Base-by-base conservation (phyloP, 202 grass and related monocot genomes). In the Bolboschoenoplectus hybrid region DNA sequence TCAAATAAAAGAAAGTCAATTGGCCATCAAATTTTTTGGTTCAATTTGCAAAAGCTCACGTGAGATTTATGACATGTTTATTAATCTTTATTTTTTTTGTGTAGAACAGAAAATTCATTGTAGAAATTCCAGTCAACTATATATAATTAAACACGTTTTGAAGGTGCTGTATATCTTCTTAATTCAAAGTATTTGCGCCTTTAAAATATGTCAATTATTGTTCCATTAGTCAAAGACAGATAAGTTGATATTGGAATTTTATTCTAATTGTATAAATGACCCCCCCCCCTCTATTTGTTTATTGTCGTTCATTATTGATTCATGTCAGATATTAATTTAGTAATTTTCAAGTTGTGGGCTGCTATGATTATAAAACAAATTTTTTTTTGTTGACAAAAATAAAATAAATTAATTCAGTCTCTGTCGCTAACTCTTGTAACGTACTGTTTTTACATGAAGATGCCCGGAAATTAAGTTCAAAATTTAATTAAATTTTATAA, bases 91-190 rank as follows among this genome's bases (percentile, higher is more conserved):
- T 47, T 50, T 66, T 82, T 39, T 39, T 53, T 32, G 9, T 66
- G 11, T 82, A 82, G 6, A 63, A 82, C 14, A 82, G n/a, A 65
- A 63, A 81, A 45, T 62, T 81, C 50, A 44, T 44, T 44, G 43
- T 44, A 44, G 43, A 44, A 44, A 44, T 44, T 82, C 44, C 14
- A 7, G 20, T 46, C 80, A 65, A 65, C 40, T 45, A 64, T 55
- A 20, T 82, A 61, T 82, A 55, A 26, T 26, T 26, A 26, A 78
- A 78, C 74, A 78, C 74, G 74, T 78, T 57, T 78, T 78, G 11
- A 78, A 78, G 51, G 74, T 78, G 34, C 6, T 57, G 7, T 58
- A 14, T 58, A 16, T 58, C 13, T 78, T 17, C 6, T 71, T 46
- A 6, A 13, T 71, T 70, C 67, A 45, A 45, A 3, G 40, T 70